These are phyloP conservation scores for Picea engelmannii DNA, from an alignment of 83 land plant species.

Conservation along the genomic window DNA sequence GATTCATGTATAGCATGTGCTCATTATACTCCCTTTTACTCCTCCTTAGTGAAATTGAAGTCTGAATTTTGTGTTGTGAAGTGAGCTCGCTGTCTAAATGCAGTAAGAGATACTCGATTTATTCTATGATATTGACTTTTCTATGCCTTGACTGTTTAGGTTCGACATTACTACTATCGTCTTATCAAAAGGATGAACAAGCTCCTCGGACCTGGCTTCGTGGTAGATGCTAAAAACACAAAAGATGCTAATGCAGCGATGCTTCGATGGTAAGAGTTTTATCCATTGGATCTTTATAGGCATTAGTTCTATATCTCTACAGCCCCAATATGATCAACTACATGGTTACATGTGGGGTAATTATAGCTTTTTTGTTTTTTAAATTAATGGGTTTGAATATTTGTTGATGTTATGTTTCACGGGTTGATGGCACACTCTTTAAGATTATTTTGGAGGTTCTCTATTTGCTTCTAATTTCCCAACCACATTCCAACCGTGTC, in stretches of 20 bases:
- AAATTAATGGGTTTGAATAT: too few species aligned
- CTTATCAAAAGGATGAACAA: slow-evolving; percentile 89
- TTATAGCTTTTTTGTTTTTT: background rate
- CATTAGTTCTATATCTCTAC: background rate
- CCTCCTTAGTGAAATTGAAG: background rate
- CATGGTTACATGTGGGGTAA: background rate
- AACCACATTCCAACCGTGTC: background rate
- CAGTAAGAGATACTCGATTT: background rate
- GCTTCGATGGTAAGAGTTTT: slow-evolving; percentile 76
- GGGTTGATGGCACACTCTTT: background rate
- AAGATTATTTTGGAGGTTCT: background rate
- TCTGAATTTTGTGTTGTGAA: background rate
- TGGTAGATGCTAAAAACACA: slow-evolving; percentile 83
- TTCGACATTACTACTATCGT: slow-evolving; percentile 91
- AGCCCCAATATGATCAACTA: background rate
- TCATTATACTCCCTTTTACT: background rate
- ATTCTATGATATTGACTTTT: slow-evolving; percentile 13
- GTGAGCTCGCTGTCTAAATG: background rate
- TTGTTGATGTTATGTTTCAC: too few species aligned
- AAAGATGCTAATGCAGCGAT: slow-evolving; percentile 92
- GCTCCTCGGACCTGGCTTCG: slow-evolving; percentile 70
- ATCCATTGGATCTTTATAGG: background rate
- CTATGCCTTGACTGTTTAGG: slow-evolving; percentile 43
- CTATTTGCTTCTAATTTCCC: background rate
- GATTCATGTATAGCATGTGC: background rate